Conservation (phyloP, 2,329 filamentous ascomycete genomes). For the Fusarium verrucosum region DNA sequence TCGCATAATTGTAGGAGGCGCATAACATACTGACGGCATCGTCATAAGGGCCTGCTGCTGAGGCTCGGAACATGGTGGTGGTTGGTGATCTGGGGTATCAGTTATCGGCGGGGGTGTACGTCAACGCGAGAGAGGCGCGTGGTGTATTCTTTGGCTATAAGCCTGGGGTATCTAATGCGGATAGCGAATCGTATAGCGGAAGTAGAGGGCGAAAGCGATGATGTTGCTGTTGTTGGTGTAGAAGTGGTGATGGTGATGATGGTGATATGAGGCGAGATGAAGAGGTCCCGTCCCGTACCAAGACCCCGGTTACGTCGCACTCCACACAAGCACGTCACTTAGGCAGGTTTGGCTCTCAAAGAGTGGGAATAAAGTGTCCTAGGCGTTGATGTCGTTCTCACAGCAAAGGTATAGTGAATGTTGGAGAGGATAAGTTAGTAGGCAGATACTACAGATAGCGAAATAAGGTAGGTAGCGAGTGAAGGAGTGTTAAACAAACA, state of each 20-base stretch:
- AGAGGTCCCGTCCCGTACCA: conserved; percentile 20
- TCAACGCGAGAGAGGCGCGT: conserved; percentile 2
- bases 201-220: background rate
- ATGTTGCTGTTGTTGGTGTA: background rate
- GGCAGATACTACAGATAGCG: no score
- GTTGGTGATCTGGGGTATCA: conserved; percentile 25
- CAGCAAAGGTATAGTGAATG: background rate
- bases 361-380: conserved; percentile 6
- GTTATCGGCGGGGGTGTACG: conserved; percentile 15
- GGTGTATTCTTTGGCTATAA: conserved; percentile 10
- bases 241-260: conserved; percentile 5
- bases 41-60: conserved; percentile 66
- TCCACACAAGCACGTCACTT: conserved; percentile 36
- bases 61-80: conserved; percentile 68
- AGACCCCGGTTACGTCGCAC: conserved; percentile 36
- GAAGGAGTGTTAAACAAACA: conserved; percentile 22
- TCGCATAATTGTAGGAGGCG: background rate
- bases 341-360: background rate
- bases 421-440: background rate
- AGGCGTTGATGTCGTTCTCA: background rate
- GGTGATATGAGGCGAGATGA: conserved; percentile 22
- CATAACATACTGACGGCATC: conserved; percentile 64
- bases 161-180: conserved; percentile 12
- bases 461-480: background rate
- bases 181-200: conserved; percentile 12